Evolutionary conservation across 768 basidiomycete species (phyloP), one percentile per base, ranked within the genome.

Genomic region (Gautieria morchelliformis): DNA sequence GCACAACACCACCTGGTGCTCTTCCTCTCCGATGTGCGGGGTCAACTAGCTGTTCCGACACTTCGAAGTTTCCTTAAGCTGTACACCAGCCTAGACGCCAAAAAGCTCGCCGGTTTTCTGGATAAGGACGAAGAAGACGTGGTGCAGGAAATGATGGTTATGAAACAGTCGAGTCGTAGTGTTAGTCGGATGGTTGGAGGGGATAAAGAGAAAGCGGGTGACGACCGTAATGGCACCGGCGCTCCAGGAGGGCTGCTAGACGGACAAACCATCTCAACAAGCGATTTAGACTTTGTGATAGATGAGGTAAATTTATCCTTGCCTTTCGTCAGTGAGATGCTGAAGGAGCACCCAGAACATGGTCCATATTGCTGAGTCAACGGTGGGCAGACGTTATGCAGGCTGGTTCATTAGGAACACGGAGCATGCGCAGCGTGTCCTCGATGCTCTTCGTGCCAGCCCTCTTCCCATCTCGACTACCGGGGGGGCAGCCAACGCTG

Each of bases 361-460:
- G 88, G 88, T 98, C 8, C 90, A 95, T 63, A 93, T 98, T 61
- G 87, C 90, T 3, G 94, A 98, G 69, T 93, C 92, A 20, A 96
- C 92, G 0, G 84, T 95, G 19, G 93, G 93, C 15, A 75, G 95
- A 47, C 84, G 93, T 50, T 97, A 92, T 70, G 95, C 93, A 2
- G 91, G 93, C 40, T 96, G 93, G 90, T 97, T 97, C 74, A 94
- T 97, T 72, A 86, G 93, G 63, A 92, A 94, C 70, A 90, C 92
- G 5, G 93, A 96, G 69, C 83, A 93, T 63, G 85, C 93, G 24
- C 89, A 92, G 65, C 81, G 89, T 62, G 88, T 94, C 56, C 77
- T 85, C 60, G 92, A 94, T 64, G 85, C 85, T 59, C 74, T 96
- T 62, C 84, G 76, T 60, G 71, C 73, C 44, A 72, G 73, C 35